These are phyloP conservation scores for Aureobasidium sp. DNA, from an alignment of 2,329 filamentous ascomycete species.

Conservation along the genomic window DNA sequence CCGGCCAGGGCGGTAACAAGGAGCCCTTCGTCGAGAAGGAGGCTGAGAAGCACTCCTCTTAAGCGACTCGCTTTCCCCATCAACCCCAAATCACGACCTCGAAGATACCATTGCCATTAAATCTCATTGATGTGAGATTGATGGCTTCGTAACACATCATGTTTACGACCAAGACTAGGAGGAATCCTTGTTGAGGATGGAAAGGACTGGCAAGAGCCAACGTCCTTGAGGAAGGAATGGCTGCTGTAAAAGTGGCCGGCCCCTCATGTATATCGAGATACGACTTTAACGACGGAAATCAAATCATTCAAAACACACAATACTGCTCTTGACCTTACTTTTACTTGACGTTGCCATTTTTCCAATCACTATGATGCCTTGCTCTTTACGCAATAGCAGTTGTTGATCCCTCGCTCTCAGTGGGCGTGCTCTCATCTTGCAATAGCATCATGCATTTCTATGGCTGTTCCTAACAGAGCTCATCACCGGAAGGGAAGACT, in stretches of 20 bases:
- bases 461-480: not conserved
- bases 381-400: not conserved
- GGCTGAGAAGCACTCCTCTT: constrained; percentile 46
- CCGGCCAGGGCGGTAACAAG: constrained; percentile 72
- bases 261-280: not conserved
- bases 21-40: constrained; percentile 71
- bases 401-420: too few relatives aligned
- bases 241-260: not conserved
- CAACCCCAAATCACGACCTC: not conserved
- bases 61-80: not conserved
- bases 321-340: not conserved
- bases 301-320: not conserved
- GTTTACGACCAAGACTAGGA: not conserved
- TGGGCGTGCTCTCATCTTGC: not conserved
- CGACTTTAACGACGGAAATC: not conserved
- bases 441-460: not conserved
- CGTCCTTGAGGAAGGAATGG: not conserved
- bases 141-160: not conserved
- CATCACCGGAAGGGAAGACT: too few relatives aligned
- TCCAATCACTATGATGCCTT: not conserved
- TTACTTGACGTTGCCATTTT: not conserved
- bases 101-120: not conserved
- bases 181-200: not conserved
- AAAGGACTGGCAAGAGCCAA: not conserved
- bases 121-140: not conserved